These are phyloP conservation scores for Glonium stellatum DNA, from an alignment of 495 filamentous ascomycete species.

Conservation along the genomic window DNA sequence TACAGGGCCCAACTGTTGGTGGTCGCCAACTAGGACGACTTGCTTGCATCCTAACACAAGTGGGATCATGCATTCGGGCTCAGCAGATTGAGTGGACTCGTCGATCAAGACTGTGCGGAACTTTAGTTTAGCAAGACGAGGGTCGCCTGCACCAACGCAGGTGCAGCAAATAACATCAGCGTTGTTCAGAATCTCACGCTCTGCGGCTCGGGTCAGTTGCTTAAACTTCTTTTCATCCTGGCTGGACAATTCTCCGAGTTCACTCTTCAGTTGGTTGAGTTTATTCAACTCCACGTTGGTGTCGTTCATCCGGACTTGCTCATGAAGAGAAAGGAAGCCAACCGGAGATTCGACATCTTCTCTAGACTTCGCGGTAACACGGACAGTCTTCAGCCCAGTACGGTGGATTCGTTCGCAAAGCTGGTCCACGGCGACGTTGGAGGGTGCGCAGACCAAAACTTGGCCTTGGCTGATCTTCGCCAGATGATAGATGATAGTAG, in stretches of 20 bases:
- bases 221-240: constrained; percentile 99
- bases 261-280: constrained; percentile 82
- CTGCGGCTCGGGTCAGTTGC: constrained; percentile 83
- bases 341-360: constrained; percentile 98
- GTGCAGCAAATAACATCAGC: constrained; percentile 99
- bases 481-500: constrained; percentile 96
- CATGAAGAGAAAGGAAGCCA: constrained; percentile 86
- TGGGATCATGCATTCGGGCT: constrained; percentile 99
- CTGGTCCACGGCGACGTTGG: constrained; percentile 97
- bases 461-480: constrained; percentile 92
- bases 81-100: constrained; percentile 97
- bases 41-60: constrained; percentile 97
- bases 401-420: constrained; percentile 95
- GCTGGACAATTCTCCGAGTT: constrained; percentile 85
- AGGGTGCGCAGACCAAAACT: constrained; percentile 93
- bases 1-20: constrained; percentile 95
- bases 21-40: constrained; percentile 94
- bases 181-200: constrained; percentile 91
- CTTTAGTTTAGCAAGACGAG: constrained; percentile 88
- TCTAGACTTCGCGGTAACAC: constrained; percentile 93
- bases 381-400: constrained; percentile 94
- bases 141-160: constrained; percentile 95
- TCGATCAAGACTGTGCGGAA: constrained; percentile 98
- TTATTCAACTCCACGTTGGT: constrained; percentile 90
- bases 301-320: constrained; percentile 96